Evolutionary conservation across 2,329 filamentous ascomycete genomes (phyloP).

Genomic region (Xylaria sp.): DNA sequence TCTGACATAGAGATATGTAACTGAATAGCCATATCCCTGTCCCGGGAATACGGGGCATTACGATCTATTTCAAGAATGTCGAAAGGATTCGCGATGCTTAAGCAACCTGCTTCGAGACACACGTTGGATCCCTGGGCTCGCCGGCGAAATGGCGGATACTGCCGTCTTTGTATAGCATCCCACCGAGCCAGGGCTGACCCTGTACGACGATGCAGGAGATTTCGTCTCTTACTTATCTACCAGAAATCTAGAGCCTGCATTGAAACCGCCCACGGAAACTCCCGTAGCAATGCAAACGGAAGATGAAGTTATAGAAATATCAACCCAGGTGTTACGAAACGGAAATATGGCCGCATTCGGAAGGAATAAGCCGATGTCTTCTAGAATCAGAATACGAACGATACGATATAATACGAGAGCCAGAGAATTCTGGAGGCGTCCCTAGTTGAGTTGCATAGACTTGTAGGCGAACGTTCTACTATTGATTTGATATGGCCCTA

Average conservation of each 20-base stretch:
- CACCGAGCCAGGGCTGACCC: conserved; percentile 54
- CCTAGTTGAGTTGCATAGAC: not conserved
- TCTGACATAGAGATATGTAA: conserved; percentile 52
- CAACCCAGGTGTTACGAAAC: not conserved
- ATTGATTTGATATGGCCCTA: too few relatives aligned
- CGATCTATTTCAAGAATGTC: not conserved
- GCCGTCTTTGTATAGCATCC: conserved; percentile 50
- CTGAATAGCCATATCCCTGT: conserved; percentile 23
- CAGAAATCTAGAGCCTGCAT: conserved; percentile 50
- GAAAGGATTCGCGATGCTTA: conserved; percentile 52
- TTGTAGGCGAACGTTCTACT: too few relatives aligned
- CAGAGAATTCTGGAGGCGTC: not conserved
- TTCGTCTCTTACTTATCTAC: not conserved
- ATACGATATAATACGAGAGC: not conserved
- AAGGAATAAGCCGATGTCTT: conserved; percentile 6
- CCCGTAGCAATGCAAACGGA: conserved; percentile 35
- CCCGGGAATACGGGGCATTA: not conserved
- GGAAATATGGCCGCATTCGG: not conserved
- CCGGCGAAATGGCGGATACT: conserved; percentile 61
- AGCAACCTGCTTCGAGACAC: not conserved
- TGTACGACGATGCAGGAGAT: conserved; percentile 50
- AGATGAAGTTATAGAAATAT: not conserved
- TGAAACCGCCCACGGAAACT: conserved; percentile 53
- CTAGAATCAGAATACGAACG: not conserved
- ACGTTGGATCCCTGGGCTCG: conserved; percentile 50